phyloP scores from a whole-genome alignment of 1,284 basidiomycete genomes.

The Cryptococcus sp. region DNA sequence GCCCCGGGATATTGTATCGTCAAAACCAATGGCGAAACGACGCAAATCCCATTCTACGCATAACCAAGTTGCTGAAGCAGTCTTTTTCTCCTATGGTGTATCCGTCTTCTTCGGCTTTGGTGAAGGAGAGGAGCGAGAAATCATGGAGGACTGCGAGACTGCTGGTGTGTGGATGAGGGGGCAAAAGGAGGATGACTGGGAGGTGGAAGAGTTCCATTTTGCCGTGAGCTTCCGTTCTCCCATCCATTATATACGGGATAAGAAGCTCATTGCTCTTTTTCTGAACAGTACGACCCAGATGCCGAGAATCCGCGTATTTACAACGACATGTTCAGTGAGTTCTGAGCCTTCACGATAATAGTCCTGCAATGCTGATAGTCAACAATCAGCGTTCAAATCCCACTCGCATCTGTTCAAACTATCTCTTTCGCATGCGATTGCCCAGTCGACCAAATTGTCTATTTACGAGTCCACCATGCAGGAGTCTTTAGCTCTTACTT shows the following conservation, averaged over 20 bases:
- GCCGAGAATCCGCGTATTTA: slow-evolving; percentile 85
- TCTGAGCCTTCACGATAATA: not conserved
- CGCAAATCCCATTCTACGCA: slow-evolving; percentile 25
- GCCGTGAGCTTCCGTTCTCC: slow-evolving; percentile 57
- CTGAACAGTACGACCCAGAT: slow-evolving; percentile 71
- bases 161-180: slow-evolving; percentile 66
- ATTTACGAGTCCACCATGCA: slow-evolving; percentile 83
- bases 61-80: slow-evolving; percentile 67
- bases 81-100: slow-evolving; percentile 79
- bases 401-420: slow-evolving; percentile 71
- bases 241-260: too few relatives aligned
- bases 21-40: slow-evolving; percentile 4
- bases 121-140: slow-evolving; percentile 71
- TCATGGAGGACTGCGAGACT: slow-evolving; percentile 77
- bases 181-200: slow-evolving; percentile 70
- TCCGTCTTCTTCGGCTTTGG: slow-evolving; percentile 82
- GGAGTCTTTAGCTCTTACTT: slow-evolving; percentile 74
- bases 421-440: slow-evolving; percentile 90
- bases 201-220: slow-evolving; percentile 86
- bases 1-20: not conserved
- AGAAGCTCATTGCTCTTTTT: too few relatives aligned
- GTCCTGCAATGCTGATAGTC: not conserved
- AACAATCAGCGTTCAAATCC: slow-evolving; percentile 73
- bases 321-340: slow-evolving; percentile 57
- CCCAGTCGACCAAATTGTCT: slow-evolving; percentile 88